Conservation (phyloP, 2,329 filamentous ascomycete genomes). For the Trichoderma koningiopsis region DNA sequence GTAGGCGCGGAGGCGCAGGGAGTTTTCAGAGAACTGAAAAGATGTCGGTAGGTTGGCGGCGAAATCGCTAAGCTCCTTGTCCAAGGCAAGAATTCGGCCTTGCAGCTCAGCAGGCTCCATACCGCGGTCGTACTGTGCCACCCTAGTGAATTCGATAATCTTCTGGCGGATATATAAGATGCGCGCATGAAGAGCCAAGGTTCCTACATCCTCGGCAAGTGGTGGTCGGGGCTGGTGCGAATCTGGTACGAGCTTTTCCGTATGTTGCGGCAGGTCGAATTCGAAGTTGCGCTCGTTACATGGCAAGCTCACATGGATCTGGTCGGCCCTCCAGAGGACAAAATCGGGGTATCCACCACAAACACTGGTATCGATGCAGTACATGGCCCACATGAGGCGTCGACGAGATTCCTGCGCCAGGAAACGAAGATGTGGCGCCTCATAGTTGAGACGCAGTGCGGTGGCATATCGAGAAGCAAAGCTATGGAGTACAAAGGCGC, state of each 20-base stretch:
- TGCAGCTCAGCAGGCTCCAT: conserved; percentile 49
- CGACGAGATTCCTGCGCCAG: conserved; percentile 47
- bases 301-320: conserved; percentile 46
- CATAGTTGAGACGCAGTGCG: conserved; percentile 48
- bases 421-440: conserved; percentile 44
- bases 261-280: conserved; percentile 58
- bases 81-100: conserved; percentile 47
- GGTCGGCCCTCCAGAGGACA: conserved; percentile 46
- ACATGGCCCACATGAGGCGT: conserved; percentile 49
- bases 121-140: conserved; percentile 41
- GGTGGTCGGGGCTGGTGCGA: conserved; percentile 45
- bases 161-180: conserved; percentile 58
- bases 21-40: conserved; percentile 60
- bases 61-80: conserved; percentile 55
- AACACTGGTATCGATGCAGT: conserved; percentile 47
- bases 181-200: conserved; percentile 58
- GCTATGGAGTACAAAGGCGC: conserved; percentile 49
- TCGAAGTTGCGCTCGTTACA: conserved; percentile 53
- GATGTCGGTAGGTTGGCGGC: conserved; percentile 56
- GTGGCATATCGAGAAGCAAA: conserved; percentile 48
- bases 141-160: conserved; percentile 57
- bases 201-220: conserved; percentile 55
- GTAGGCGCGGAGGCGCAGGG: conserved; percentile 57
- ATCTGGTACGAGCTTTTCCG: conserved; percentile 53
- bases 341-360: conserved; percentile 49